Evolutionary conservation across 768 basidiomycete genomes (phyloP), one percentile per base, ranked within the genome.

Genomic region (Boletus subcaerulescens): DNA sequence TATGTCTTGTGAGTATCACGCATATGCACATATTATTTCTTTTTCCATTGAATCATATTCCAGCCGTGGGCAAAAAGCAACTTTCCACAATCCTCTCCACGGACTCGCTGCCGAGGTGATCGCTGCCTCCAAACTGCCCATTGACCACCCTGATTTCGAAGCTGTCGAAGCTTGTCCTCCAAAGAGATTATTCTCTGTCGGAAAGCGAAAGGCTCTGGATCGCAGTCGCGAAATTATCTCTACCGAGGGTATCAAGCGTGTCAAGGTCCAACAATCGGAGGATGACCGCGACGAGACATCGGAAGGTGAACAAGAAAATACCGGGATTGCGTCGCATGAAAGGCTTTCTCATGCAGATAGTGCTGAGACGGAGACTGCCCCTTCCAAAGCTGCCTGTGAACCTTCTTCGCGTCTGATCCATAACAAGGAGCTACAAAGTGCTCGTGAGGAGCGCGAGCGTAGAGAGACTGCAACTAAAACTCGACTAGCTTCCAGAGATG

Each of bases 21-120:
- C 31, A 43, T 45, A 20, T 45, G 22, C 31, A 36, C 15, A 11
- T 20, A 9, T 20, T 5, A 50, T 11, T 35, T 26, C 29, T 26
- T 32, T 18, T 18, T 48, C 60, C 41, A 62, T 39, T 26, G 22
- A n/a, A 35, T 35, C 14, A 41, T 49, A 40, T 53, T 50, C n/a
- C 47, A 89, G 87, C 76, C 88, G 88, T 39, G 87, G 88, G 45
- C 80, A 82, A 36, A 81, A 82, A 47, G 77, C 81, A 20, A 74
- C 73, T 7, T 83, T 85, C 63, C 78, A 79, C 8, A 90, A 89
- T 56, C 87, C 87, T 0, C 71, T 83, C 31, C 86, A 81, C 64
- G 77, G 80, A 40, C 74, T 78, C 14, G 68, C 79, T 3, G 72
- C 82, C 0, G 76, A 77, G 1, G 59, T 65, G 3, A 17, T 67